Conservation (phyloP, 2,329 filamentous ascomycete species). For the Cladosporium sp. region DNA sequence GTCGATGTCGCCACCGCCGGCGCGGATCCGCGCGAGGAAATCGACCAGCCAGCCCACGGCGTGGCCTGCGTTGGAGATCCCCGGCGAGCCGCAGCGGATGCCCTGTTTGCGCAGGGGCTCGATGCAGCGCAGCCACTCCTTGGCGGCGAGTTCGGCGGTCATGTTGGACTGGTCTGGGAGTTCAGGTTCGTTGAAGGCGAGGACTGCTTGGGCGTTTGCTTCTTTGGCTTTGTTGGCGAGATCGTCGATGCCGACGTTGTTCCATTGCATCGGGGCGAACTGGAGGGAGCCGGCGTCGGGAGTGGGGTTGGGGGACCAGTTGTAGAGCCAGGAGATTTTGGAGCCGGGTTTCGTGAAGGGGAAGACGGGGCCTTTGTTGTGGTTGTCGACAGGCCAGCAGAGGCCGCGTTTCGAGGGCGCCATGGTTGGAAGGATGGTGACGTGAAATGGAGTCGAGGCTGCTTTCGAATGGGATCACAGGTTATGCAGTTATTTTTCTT, state of each 20-base stretch:
- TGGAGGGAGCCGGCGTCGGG: conserved; percentile 28
- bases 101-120: conserved; percentile 33
- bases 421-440: not conserved
- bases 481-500: not conserved
- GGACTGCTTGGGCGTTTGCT: conserved; percentile 20
- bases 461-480: not conserved
- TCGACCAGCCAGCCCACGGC: conserved; percentile 31
- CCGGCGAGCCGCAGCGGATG: conserved; percentile 32
- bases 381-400: conserved; percentile 36
- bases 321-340: conserved; percentile 38
- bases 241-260: conserved; percentile 31
- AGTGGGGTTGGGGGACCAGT: conserved; percentile 35
- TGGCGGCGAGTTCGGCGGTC: conserved; percentile 29
- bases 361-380: conserved; percentile 29
- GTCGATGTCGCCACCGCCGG: conserved; percentile 32
- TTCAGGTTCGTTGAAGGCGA: conserved; percentile 38
- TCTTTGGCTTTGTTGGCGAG: conserved; percentile 26
- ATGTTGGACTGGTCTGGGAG: conserved; percentile 36
- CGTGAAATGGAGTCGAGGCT: not conserved
- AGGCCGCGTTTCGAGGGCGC: conserved; percentile 33
- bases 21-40: conserved; percentile 29
- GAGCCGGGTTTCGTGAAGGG: conserved; percentile 35
- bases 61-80: conserved; percentile 34
- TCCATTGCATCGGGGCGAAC: conserved; percentile 39
- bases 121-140: conserved; percentile 30